Evolutionary conservation across 148 eudicot species (phyloP), one percentile per base, ranked within the genome.

Genomic region (Camellia sinensis): DNA sequence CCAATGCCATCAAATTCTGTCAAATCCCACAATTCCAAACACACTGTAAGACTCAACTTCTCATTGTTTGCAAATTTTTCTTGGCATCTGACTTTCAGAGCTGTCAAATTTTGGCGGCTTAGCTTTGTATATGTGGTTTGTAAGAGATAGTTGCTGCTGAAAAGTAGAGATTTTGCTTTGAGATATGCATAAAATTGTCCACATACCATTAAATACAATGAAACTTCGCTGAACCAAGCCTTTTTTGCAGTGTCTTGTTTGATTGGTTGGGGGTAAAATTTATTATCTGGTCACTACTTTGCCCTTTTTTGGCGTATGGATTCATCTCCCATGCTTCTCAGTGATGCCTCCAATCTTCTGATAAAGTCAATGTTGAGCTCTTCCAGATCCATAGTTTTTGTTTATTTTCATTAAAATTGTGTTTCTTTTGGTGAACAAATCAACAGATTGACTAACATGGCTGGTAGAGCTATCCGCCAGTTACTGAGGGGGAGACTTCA

Each of bases 401-500:
- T 14, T 10, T 50, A 8, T 11, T 71, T 5, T 71, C 59, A 62
- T 63, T 46, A 69, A 45, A 15, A 15, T 69, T 69, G 18, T 69
- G 73, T 22, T 48, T n/a, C 6, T 48, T 71, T 22, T 40, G 71
- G 46, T 40, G 5, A 67, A 67, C 21, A 44, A n/a, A 64, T 64
- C 22, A 65, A 56, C 64, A 75, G 81, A 60, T 76, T 71, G 68
- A 37, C 76, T 83, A 77, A 54, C 21, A 90, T 90, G 93, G 90
- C 90, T 67, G 91, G 89, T 81, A 90, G 88, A 84, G 80, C 85
- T 48, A 84, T 90, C 79, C 85, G 85, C 75, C 89, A 85, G 70
- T 83, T 88, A 64, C 72, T 90, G 77, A 87, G 80, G 85, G 83
- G 82, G 83, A 87, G 85, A 37, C 72, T 85, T 41, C 87, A 82